phyloP scores from a whole-genome alignment of 768 basidiomycete genomes.

The Sistotremastrum suecicum region DNA sequence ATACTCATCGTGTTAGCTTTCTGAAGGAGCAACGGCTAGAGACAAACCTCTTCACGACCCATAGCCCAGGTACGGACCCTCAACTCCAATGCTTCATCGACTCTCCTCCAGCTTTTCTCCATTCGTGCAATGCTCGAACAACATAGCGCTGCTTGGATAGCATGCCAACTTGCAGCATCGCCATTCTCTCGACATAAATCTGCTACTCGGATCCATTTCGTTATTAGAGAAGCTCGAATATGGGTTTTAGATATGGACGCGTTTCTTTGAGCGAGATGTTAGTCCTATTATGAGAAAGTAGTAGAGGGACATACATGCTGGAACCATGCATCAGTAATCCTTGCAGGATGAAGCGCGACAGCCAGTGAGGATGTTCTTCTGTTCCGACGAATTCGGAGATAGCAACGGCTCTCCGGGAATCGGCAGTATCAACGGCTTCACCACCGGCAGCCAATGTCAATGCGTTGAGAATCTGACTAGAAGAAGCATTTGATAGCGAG shows the following conservation, averaged over 20 bases:
- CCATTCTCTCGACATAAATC: constrained; percentile 60
- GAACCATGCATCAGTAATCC: too few relatives aligned
- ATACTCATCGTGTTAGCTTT: too few relatives aligned
- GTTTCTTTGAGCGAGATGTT: too few relatives aligned
- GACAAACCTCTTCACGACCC: too few relatives aligned
- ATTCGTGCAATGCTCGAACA: constrained; percentile 62
- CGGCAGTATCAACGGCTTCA: not conserved
- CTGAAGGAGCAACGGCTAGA: too few relatives aligned
- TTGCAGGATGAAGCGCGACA: constrained; percentile 51
- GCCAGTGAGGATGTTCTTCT: constrained; percentile 65
- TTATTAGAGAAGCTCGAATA: constrained; percentile 57
- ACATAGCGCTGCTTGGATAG: constrained; percentile 56
- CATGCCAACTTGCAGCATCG: constrained; percentile 70
- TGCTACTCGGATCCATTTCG: constrained; percentile 58
- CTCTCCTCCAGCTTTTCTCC: constrained; percentile 69
- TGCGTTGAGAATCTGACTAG: not conserved
- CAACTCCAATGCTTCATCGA: constrained; percentile 48
- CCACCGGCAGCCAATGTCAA: not conserved
- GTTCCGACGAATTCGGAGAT: constrained; percentile 41
- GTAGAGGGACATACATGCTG: too few relatives aligned
- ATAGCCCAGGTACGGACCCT: constrained; percentile 37
- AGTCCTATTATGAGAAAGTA: too few relatives aligned
- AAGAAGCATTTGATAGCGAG: too few relatives aligned
- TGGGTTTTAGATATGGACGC: constrained; percentile 27
- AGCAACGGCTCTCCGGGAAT: constrained; percentile 1